Conservation (phyloP, 116 monocot species). For the Papilionanthe hybrid region DNA sequence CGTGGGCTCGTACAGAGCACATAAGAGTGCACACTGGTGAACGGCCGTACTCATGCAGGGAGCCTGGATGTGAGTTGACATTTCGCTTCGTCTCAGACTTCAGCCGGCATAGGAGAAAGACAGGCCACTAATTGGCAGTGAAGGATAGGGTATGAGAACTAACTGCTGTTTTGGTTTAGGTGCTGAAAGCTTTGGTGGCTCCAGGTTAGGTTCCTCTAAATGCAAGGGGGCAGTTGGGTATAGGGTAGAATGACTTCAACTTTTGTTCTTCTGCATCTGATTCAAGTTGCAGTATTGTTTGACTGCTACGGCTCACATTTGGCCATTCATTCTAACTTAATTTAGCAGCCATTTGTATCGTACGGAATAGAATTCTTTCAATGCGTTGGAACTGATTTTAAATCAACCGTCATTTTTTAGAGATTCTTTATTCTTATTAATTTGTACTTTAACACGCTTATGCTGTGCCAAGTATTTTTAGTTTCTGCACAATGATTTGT, state of each 20-base stretch:
- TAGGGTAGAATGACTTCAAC: background rate
- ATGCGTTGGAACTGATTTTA: background rate
- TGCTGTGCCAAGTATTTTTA: too few relatives aligned
- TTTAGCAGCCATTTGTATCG: constrained; percentile 1
- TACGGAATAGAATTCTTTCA: constrained; percentile 2
- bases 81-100: constrained; percentile 93
- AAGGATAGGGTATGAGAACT: constrained; percentile 30
- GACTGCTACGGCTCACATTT: background rate
- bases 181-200: too few relatives aligned
- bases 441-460: too few relatives aligned
- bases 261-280: constrained; percentile 7
- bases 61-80: constrained; percentile 69
- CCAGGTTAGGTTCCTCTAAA: too few relatives aligned
- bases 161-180: too few relatives aligned
- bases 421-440: background rate
- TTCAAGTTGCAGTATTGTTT: constrained; percentile 9
- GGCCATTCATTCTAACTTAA: constrained; percentile 10
- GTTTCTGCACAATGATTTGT: background rate
- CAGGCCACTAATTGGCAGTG: constrained; percentile 59
- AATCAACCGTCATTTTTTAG: background rate
- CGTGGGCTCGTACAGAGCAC: constrained; percentile 91
- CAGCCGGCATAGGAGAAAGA: constrained; percentile 85
- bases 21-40: constrained; percentile 85
- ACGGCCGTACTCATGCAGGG: constrained; percentile 70
- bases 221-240: too few relatives aligned